These are phyloP conservation scores for Cyclotella distinguenda DNA, from an alignment of 108 stramenopile species.

Conservation along the genomic window DNA sequence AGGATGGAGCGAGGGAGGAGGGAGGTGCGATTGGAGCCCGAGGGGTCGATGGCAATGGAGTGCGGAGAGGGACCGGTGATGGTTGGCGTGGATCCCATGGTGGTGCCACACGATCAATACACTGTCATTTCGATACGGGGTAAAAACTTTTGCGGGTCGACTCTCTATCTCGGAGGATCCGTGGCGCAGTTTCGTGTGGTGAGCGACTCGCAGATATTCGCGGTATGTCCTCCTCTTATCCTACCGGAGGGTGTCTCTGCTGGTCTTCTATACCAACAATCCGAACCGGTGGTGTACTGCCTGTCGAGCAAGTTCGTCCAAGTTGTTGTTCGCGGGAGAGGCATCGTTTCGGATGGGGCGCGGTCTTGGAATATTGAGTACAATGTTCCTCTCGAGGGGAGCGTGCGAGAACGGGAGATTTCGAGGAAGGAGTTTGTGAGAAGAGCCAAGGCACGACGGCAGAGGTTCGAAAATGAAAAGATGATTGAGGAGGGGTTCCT, in stretches of 20 bases:
- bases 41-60: neutral
- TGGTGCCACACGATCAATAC: constrained; percentile 39
- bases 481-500: constrained; percentile 17
- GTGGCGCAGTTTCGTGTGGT: constrained; percentile 44
- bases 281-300: constrained; percentile 7
- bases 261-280: constrained; percentile 9
- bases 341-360: constrained; percentile 18
- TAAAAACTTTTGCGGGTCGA: constrained; percentile 31
- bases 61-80: constrained; percentile 22
- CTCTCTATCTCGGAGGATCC: constrained; percentile 46
- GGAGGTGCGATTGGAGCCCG: neutral
- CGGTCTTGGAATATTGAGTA: constrained; percentile 43
- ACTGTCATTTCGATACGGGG: constrained; percentile 58
- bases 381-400: constrained; percentile 30
- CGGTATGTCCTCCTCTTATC: constrained; percentile 52
- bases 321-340: constrained; percentile 22
- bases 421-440: constrained; percentile 16
- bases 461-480: neutral
- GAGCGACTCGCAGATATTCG: constrained; percentile 58
- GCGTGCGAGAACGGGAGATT: constrained; percentile 11
- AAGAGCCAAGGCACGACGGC: constrained; percentile 16
- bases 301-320: constrained; percentile 31
- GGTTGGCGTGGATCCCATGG: constrained; percentile 13
- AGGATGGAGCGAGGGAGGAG: neutral
- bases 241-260: constrained; percentile 24